Conservation (phyloP, 1,284 basidiomycete genomes). For the Sanghuangporus weigelae region DNA sequence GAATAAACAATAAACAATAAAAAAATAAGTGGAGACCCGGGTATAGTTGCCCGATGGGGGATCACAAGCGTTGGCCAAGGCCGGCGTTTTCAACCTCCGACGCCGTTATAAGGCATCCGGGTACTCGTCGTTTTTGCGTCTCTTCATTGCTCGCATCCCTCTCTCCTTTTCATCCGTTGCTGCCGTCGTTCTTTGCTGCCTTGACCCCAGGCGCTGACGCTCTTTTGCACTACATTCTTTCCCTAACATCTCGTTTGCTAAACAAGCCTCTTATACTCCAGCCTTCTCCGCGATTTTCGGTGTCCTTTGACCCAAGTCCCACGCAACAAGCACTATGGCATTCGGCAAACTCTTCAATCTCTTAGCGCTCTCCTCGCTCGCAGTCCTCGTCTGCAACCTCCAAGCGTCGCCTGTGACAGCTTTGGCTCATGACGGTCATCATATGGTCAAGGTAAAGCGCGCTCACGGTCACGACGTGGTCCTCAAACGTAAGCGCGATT, state of each 20-base stretch:
- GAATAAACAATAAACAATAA: too few species aligned
- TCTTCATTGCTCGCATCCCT: background rate
- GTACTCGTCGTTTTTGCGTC: background rate
- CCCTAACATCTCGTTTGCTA: constrained; percentile 2
- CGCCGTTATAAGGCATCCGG: background rate
- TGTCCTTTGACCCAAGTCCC: background rate
- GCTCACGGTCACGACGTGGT: constrained; percentile 40
- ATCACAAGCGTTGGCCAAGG: background rate
- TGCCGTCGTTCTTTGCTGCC: constrained; percentile 18
- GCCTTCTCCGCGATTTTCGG: background rate
- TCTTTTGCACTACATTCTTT: constrained; percentile 27
- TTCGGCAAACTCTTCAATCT: constrained; percentile 48
- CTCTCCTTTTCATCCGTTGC: constrained; percentile 15
- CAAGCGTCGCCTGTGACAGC: constrained; percentile 43
- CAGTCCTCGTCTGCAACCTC: constrained; percentile 49
- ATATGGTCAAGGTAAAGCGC: constrained; percentile 28
- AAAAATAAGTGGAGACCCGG: too few species aligned
- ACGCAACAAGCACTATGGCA: constrained; percentile 37
- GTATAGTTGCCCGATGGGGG: too few species aligned
- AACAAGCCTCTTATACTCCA: constrained; percentile 19
- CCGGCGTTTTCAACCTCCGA: constrained; percentile 6
- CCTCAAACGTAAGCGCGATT: constrained; percentile 44
- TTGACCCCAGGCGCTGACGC: constrained; percentile 24
- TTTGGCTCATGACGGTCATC: constrained; percentile 39
- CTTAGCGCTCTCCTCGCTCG: constrained; percentile 51